Evolutionary conservation across 257 asterid genomes (phyloP), one percentile per base, ranked within the genome.

Genomic region (Thymus quinquecostatus): DNA sequence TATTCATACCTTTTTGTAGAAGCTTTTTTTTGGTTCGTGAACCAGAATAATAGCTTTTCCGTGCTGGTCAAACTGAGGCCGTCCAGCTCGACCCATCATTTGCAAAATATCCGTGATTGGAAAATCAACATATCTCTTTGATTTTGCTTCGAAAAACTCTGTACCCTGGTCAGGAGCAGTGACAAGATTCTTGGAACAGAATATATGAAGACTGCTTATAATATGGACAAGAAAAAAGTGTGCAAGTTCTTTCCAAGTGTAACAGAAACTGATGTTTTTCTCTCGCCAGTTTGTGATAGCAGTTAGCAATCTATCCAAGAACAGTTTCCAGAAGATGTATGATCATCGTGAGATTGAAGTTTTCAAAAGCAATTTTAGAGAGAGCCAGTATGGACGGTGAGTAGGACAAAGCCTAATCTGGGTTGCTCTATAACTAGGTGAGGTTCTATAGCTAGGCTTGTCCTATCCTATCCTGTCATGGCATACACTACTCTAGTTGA

Each of bases 21-120:
- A 94, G 85, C 97, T 91, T 83, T 94, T 91, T 82, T 94, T 94
- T 21, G 97, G 99, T 76, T 94, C 99, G 82, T 94, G 99, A 77
- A 94, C 99, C 55, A 94, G 97, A 88, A 94, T 94, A 81, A 94
- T 92, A 80, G 97, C 97, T 82, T 94, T 94, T 38, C 99, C 99
- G 41, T 91, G 97, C 83, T 94, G 99, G 78, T 94, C 99, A 66
- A 70, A 94, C 78, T 94, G 99, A 77, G 99, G 99, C 65, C 99
- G 89, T 41, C 99, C 99, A 63, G 99, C 99, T 84, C 99, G 86
- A 67, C 99, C 99, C 99, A 94, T 94, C 99, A 94, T 94, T 83
- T 94, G 99, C 69, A 94, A 72, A 67, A 94, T 91, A 85, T 94
- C 99, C 8, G 99, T 94, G 65, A 94, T 91, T 36, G 99, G 99